A percentile compares a stretch with the other conserved stretches of the same genome.
phyloP scores from a whole-genome alignment of 306 rosid species.

The Pterocarpus macrocarpus region DNA sequence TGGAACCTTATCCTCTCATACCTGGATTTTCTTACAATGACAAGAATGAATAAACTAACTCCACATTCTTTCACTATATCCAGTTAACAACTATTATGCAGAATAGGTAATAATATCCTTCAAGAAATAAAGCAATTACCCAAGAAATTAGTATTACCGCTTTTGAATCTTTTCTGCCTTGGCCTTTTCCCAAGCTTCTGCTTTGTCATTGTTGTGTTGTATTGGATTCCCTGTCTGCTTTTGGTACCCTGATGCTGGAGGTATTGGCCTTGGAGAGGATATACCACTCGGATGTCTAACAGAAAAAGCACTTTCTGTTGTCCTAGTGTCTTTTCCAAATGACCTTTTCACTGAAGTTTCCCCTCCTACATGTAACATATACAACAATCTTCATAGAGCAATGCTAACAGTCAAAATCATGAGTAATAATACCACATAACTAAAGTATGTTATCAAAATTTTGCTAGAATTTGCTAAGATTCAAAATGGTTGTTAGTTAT shows the following conservation, averaged over 20 bases:
- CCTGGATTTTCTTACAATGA: conserved; percentile 50
- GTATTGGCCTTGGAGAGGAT: conserved; percentile 44
- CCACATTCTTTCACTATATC: neutral
- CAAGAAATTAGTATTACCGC: conserved; percentile 48
- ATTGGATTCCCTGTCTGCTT: conserved; percentile 42
- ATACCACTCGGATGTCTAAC: conserved; percentile 41
- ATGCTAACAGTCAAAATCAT: too few species aligned
- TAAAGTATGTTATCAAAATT: too few species aligned
- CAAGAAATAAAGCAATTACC: too few species aligned
- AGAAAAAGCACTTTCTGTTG: conserved; percentile 45
- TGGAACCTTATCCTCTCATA: conserved; percentile 63
- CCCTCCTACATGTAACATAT: conserved; percentile 36
- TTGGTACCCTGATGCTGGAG: conserved; percentile 47
- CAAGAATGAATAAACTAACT: conserved; percentile 23
- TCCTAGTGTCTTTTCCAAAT: conserved; percentile 47
- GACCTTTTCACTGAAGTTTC: conserved; percentile 57
- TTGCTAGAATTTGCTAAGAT: too few species aligned
- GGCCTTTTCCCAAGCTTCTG: conserved; percentile 77
- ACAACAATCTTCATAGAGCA: too few species aligned
- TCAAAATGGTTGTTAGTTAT: too few species aligned
- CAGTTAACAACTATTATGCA: too few species aligned
- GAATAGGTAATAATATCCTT: too few species aligned
- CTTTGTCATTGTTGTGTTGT: conserved; percentile 45
- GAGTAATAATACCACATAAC: too few species aligned
- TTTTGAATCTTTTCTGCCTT: conserved; percentile 62